phyloP scores from a whole-genome alignment of 768 basidiomycete species.

The Lentinula sp. region DNA sequence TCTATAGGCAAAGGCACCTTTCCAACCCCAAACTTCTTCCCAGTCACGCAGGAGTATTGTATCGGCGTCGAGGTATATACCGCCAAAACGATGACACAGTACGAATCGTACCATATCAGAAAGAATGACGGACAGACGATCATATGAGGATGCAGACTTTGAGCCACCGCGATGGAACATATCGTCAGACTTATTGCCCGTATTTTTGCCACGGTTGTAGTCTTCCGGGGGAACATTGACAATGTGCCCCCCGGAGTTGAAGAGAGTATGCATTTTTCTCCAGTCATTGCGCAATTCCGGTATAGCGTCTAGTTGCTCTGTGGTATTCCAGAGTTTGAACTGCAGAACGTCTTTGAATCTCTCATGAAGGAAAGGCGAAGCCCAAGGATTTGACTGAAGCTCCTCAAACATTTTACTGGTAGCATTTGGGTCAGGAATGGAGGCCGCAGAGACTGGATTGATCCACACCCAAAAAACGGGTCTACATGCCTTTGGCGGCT shows the following conservation, averaged over 20 bases:
- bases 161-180: conserved; percentile 76
- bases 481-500: conserved; percentile 54
- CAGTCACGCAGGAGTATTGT: conserved; percentile 95
- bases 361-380: conserved; percentile 87
- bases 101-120: conserved; percentile 95
- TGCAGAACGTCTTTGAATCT: conserved; percentile 75
- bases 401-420: conserved; percentile 86
- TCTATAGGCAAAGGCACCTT: conserved; percentile 93
- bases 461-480: conserved; percentile 98
- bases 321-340: conserved; percentile 97
- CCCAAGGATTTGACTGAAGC: conserved; percentile 92
- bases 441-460: conserved; percentile 87
- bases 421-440: conserved; percentile 74
- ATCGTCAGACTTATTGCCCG: conserved; percentile 27
- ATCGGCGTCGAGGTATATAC: conserved; percentile 95
- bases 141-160: conserved; percentile 60
- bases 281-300: conserved; percentile 86
- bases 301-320: conserved; percentile 85
- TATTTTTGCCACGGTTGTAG: conserved; percentile 11
- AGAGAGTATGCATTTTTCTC: conserved; percentile 66
- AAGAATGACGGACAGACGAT: conserved; percentile 68
- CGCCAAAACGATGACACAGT: conserved; percentile 94
- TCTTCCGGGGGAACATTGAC: conserved; percentile 53
- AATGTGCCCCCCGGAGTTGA: conserved; percentile 83
- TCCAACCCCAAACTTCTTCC: conserved; percentile 98